Evolutionary conservation across 2,329 filamentous ascomycete species (phyloP), one percentile per base, ranked within the genome.

Genomic region (Aureobasidium sp.): DNA sequence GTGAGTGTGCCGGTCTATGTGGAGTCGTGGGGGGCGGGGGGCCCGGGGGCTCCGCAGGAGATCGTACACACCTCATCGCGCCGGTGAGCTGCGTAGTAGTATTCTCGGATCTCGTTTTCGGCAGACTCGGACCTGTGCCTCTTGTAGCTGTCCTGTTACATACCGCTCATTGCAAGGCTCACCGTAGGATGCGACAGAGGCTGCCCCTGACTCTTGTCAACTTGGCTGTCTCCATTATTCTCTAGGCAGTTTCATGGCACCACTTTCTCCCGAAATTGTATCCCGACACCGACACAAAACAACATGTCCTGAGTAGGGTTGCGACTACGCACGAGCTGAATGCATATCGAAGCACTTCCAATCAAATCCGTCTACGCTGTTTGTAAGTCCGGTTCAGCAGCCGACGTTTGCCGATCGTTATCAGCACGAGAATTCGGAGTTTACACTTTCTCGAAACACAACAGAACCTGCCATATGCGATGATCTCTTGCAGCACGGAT

Each of bases 11-110:
- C 55, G 55, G 20, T 39, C 46, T 37, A 34, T 57, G 55, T 43
- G 55, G 55, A 59, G 55, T 37, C 55, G 55, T 59, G 55, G 55
- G 32, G 55, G 8, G 55, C 20, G 43, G 55, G 53, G 53, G 32
- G 24, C 13, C 29, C 34, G 43, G 55, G 55, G 55, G n/a, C 55
- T 59, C 55, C 55, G 43, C 55, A 48, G 43, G 37, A 27, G 43
- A 47, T 59, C 43, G 29, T 39, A 44, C n/a, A 15, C 12, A 57
- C 53, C 53, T 57, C 53, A 57, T 29, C 27, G n/a, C 39, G 53
- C 53, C 27, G 20, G 37, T 7, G 39, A 46, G 53, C 27, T 43
- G 17, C n/a, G 39, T 36, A 32, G 39, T 3, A 34, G 8, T n/a
- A 32, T 43, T 29, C 26, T 43, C 51, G 51, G 51, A 55, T 20